Evolutionary conservation across 805 yeast genomes (phyloP), one percentile per base, ranked within the genome.

Genomic region (Saturnispora sekii): DNA sequence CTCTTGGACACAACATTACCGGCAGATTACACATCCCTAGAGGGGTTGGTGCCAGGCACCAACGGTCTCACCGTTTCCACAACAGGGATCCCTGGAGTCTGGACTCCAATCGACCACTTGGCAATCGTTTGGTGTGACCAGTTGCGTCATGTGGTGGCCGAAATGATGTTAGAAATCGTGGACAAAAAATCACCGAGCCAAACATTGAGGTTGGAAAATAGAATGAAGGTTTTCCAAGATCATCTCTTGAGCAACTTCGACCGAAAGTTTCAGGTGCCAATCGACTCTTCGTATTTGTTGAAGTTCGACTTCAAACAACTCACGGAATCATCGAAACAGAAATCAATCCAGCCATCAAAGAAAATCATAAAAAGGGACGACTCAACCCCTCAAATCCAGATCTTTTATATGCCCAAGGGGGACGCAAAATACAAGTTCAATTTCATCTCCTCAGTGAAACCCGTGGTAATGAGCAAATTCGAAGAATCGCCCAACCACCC

Each of bases 101-200:
- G 97, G 95, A 80, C 96, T 0, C 84, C 96, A 1, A 79, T 88
- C 35, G 97, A 90, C 61, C 98, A 90, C 64, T 70, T 87, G 51
- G 97, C 97, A 0, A 80, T 93, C 40, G 95, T 90, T 2, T 90
- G 98, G 98, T 90, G 98, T 63, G 84, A 80, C 49, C 97, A 90
- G 60, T 64, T 89, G 33, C 72, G 97, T 43, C 68, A 73, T 43
- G 74, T 71, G 12, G 51, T 90, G 1, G 81, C 85, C 8, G 64
- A 65, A 41, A 66, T 79, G 0, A 56, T 93, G 32, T 63, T 84
- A 39, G 81, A 76, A 29, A 67, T 83, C 10, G 73, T 77, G 2
- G 84, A 86, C 53, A 63, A 60, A 18, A 50, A 58, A 0, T 58
- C 68, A 0, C 66, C 77, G 0, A 41, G 54, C 9, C 76, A 74